Base-by-base conservation (phyloP, 2,329 filamentous ascomycete species). In the Dactylonectria macrodidyma region DNA sequence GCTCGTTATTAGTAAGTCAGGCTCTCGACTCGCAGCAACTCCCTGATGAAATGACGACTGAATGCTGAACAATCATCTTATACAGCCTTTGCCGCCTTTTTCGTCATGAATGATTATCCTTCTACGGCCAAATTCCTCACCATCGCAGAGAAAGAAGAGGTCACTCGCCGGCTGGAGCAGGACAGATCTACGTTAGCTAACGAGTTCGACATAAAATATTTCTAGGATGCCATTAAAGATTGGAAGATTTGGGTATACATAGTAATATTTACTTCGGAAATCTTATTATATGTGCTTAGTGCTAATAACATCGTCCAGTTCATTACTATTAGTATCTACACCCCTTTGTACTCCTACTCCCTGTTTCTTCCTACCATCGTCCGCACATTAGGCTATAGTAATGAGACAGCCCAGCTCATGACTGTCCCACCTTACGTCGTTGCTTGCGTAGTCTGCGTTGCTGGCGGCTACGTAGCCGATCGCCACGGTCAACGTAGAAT, bases 71-170 rank as follows among this genome's bases (percentile, higher is more conserved):
- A 41, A 41, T 41, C 41, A 19, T 46, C 2, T 46, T 22, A 5
- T 22, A 46, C 82, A 75, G 92, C 85, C 47, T 41, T 85, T 30
- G 26, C 26, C 26, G 26, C 26, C 26, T 30, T 84, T 73, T 88
- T 84, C 76, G 80, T 83, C 51, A 88, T 91, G 74, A 81, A 87
- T 66, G 90, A 92, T 76, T 91, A 89, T 73, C 89, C 90, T 4
- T 80, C 78, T 11, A 83, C 78, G 11, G 85, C 86, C 54, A 83
- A 79, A 66, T 89, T 89, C 73, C 82, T 89, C 9, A 81, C 76
- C 7, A 63, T 77, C 3, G 71, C 75, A 19, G 87, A 89, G 73
- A 81, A 81, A 58, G 71, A 74, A 19, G 81, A 84, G 66, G 84
- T 87, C 34, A 7, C 82, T 19, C 78, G 78, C 41, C 81, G 83